Evolutionary conservation across 2,329 filamentous ascomycete genomes (phyloP), one percentile per base, ranked within the genome.

Genomic region (Aspergillus spinulosporus): DNA sequence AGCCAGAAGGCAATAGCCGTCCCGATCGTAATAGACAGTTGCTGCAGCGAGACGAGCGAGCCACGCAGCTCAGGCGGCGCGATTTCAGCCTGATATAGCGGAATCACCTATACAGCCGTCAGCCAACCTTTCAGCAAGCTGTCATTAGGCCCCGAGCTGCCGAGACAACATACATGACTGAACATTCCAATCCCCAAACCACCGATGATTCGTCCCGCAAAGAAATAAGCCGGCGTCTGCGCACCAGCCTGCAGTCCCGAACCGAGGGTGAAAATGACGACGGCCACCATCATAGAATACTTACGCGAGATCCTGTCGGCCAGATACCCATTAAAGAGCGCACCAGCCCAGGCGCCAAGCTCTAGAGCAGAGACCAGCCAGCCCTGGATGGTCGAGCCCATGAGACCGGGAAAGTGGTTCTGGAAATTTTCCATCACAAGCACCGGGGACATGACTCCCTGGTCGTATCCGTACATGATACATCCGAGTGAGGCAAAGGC

Each of bases 21-120:
- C 9, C 82, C 82, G 31, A 83, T 75, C 3, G 80, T 83, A 54
- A 84, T 86, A 4, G 83, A 82, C n/a, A 88, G 78, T 60, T 87
- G 86, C 58, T 88, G 85, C 6, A 88, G 77, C 4, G 82, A 84
- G 11, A 88, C 84, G 1, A 88, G 76, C 12, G 85, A 81, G 37
- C 86, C 87, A 55, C 87, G 78, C n/a, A 88, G 79, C 67, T 89
- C 85, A 1, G 86, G 85, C 7, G 85, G 80, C 1, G 82, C 80
- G 40, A 80, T 79, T 60, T 81, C 67, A 5, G 66, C 65, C 42
- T 67, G 64, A 54, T 69, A 69, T 3, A 69, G 63, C 1, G 67
- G 67, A 54, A 68, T 68, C 9, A 39, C 46, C 46, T 46, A 14
- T 68, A 65, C 66, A 49, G 21, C 29, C 1, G 8, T 4, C 1